Conservation (phyloP, 176 grass and related monocot genomes). For the Urochloa ruziziensis region DNA sequence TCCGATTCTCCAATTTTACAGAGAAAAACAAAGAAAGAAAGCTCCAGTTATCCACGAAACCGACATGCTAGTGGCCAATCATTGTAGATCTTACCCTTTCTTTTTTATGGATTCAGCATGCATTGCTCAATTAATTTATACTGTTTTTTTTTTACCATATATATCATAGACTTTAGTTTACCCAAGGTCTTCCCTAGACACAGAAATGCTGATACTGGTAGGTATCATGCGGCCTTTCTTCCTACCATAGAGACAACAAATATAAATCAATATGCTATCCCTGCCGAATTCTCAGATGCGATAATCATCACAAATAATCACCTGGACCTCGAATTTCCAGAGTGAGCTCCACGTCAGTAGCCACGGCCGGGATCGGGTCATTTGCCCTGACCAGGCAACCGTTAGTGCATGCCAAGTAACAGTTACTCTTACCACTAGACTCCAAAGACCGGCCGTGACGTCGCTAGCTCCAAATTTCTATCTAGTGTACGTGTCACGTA, state of each 20-base stretch:
- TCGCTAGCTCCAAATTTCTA: neutral
- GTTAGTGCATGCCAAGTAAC: neutral
- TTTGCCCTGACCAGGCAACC: neutral
- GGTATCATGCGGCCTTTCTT: neutral
- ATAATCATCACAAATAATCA: neutral
- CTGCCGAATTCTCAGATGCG: slow-evolving; percentile 13
- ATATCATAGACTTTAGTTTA: slow-evolving; percentile 13
- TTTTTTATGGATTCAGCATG: neutral
- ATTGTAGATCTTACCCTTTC: neutral
- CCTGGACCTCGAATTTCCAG: neutral
- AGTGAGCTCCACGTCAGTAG: neutral
- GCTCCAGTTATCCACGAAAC: neutral
- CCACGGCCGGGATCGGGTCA: neutral
- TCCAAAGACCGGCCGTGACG: neutral
- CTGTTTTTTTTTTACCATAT: neutral
- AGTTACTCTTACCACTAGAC: neutral
- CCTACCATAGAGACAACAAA: neutral
- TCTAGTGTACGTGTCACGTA: too few relatives aligned
- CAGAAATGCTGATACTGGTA: neutral
- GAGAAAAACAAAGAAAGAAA: neutral
- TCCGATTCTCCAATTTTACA: neutral
- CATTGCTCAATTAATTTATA: neutral
- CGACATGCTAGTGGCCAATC: neutral
- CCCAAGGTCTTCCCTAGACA: neutral
- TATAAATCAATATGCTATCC: neutral